Evolutionary conservation across 306 rosid species (phyloP).

Genomic region (Dryas alaskensis): DNA sequence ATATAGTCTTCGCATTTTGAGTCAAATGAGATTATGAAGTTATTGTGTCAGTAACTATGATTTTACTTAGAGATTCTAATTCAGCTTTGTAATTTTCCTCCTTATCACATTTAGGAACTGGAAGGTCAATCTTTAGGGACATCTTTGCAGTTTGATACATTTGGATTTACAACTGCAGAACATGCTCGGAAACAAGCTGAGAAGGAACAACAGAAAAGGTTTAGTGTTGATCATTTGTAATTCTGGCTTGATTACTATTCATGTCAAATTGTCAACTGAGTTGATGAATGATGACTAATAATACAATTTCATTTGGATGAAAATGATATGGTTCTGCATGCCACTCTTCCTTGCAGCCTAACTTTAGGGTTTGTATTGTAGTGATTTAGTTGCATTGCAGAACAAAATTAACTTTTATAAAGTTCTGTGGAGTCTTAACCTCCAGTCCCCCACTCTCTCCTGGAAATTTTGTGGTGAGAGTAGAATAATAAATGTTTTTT

Average conservation of each 20-base stretch:
- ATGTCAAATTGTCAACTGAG: not conserved
- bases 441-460: not conserved
- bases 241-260: not conserved
- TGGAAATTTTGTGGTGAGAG: not conserved
- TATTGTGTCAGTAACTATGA: not conserved
- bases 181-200: constrained; percentile 84
- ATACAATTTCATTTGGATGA: constrained; percentile 6
- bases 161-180: constrained; percentile 84
- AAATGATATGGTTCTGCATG: constrained; percentile 1
- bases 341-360: not conserved
- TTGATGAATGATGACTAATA: not conserved
- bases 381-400: not conserved
- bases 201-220: constrained; percentile 92
- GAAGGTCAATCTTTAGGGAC: constrained; percentile 81
- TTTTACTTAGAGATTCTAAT: constrained; percentile 15
- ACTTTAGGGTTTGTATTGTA: not conserved
- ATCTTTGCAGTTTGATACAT: constrained; percentile 86
- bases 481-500: not conserved
- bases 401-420: not conserved
- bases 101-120: constrained; percentile 54
- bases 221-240: constrained; percentile 10
- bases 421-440: not conserved
- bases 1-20: not conserved
- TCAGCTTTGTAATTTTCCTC: constrained; percentile 11
- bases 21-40: constrained; percentile 1